Conservation (phyloP, 306 rosid species). For the Pueraria montana region DNA sequence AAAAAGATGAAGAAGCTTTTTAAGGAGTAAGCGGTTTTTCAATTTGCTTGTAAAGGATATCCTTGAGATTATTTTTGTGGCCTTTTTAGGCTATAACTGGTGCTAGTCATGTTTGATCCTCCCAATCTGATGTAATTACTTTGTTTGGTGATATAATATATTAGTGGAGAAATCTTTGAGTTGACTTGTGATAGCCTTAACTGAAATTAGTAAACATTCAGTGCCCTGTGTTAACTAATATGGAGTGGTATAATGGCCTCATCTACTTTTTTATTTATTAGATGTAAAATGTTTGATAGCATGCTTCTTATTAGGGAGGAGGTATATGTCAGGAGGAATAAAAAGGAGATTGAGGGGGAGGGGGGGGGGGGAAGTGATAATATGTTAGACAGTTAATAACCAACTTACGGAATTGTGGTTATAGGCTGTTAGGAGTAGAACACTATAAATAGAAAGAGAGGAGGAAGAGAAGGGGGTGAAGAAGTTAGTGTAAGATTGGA, state of each 20-base stretch:
- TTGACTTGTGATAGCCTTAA: slow-evolving; percentile 1
- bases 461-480: not conserved
- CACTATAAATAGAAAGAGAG: not conserved
- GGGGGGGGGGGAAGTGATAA: too few species aligned
- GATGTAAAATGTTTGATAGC: not conserved
- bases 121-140: slow-evolving; percentile 19
- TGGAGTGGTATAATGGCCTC: not conserved
- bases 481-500: too few species aligned
- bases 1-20: slow-evolving; percentile 42
- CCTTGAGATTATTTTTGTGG: slow-evolving; percentile 12
- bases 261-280: not conserved
- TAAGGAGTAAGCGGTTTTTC: slow-evolving; percentile 48
- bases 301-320: not conserved
- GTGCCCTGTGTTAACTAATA: not conserved
- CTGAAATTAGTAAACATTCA: not conserved
- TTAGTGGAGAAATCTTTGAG: not conserved
- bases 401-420: not conserved
- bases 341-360: not conserved
- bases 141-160: slow-evolving; percentile 31
- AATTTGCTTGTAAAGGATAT: slow-evolving; percentile 23
- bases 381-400: not conserved
- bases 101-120: slow-evolving; percentile 27
- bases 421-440: not conserved
- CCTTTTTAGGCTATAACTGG: not conserved
- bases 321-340: not conserved